Conservation (phyloP, 805 yeast genomes). For the Suhomyces kilbournensis region DNA sequence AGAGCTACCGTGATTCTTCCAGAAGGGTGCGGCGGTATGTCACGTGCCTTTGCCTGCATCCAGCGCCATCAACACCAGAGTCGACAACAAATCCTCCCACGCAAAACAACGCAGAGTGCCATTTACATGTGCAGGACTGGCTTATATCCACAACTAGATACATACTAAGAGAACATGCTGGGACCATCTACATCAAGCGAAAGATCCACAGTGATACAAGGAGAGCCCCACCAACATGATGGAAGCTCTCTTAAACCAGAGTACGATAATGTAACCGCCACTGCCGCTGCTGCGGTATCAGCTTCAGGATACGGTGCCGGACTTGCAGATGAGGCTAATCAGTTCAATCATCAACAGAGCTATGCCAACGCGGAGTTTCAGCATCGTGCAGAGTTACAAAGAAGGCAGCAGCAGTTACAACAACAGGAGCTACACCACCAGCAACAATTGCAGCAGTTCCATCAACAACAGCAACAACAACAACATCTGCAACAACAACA, state of each 20-base stretch:
- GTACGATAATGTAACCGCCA: conserved; percentile 14
- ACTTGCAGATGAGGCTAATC: conserved; percentile 8
- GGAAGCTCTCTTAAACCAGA: conserved; percentile 9
- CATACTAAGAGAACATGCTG: conserved; percentile 16
- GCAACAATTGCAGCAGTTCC: conserved; percentile 13
- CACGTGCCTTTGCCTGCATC: neutral
- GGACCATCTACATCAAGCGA: conserved; percentile 32
- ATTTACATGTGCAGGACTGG: conserved; percentile 24
- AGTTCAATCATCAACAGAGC: conserved; percentile 12
- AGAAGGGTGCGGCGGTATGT: neutral
- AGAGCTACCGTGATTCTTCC: neutral
- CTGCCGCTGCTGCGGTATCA: conserved; percentile 13
- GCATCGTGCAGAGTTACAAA: conserved; percentile 18
- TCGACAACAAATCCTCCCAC: conserved; percentile 5
- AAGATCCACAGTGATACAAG: conserved; percentile 17
- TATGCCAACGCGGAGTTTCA: conserved; percentile 17
- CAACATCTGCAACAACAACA: conserved; percentile 10
- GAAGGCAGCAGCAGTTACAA: conserved; percentile 15
- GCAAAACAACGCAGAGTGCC: conserved; percentile 3
- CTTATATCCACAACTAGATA: conserved; percentile 13
- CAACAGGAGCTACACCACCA: conserved; percentile 16
- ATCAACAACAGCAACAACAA: conserved; percentile 10
- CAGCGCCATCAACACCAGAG: conserved; percentile 2
- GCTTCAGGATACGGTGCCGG: conserved; percentile 9
- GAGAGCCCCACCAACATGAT: conserved; percentile 9